phyloP scores from a whole-genome alignment of 306 rosid species.

The Dryas octopetala region DNA sequence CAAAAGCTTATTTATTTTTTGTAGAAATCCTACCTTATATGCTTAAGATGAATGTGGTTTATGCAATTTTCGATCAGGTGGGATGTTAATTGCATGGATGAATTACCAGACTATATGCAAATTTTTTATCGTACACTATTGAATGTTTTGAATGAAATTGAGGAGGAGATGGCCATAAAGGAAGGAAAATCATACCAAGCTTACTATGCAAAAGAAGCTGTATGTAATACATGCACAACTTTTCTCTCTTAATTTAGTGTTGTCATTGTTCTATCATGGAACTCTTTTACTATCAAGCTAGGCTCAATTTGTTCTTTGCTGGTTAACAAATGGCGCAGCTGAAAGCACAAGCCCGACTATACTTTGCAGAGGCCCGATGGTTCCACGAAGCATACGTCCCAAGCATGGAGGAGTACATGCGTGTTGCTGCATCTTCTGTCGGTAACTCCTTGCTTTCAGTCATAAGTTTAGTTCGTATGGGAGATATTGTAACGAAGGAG shows the following conservation, averaged over 20 bases:
- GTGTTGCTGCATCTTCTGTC: background rate
- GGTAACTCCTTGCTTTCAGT: background rate
- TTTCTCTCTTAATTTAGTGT: too few relatives aligned
- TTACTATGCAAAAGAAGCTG: conserved; percentile 16
- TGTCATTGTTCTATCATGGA: too few relatives aligned
- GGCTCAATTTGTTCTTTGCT: background rate
- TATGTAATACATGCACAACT: background rate
- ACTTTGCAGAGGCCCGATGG: conserved; percentile 42
- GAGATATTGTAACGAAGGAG: conserved; percentile 18
- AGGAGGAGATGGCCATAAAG: background rate
- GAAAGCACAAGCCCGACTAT: conserved; percentile 14
- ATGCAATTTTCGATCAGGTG: too few relatives aligned
- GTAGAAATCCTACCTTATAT: too few relatives aligned
- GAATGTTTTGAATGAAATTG: conserved; percentile 5
- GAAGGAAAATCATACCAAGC: conserved; percentile 1
- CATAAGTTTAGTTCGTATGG: conserved; percentile 9
- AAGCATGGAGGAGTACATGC: conserved; percentile 14
- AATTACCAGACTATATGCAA: conserved; percentile 25
- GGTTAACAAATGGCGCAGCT: conserved; percentile 6
- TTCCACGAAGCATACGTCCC: conserved; percentile 21
- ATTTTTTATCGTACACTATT: background rate
- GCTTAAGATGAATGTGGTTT: too few relatives aligned
- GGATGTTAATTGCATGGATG: conserved; percentile 12
- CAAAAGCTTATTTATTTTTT: too few relatives aligned
- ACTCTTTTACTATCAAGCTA: background rate